Conservation (phyloP, 768 basidiomycete species). For the Dacryopinax spathularia region DNA sequence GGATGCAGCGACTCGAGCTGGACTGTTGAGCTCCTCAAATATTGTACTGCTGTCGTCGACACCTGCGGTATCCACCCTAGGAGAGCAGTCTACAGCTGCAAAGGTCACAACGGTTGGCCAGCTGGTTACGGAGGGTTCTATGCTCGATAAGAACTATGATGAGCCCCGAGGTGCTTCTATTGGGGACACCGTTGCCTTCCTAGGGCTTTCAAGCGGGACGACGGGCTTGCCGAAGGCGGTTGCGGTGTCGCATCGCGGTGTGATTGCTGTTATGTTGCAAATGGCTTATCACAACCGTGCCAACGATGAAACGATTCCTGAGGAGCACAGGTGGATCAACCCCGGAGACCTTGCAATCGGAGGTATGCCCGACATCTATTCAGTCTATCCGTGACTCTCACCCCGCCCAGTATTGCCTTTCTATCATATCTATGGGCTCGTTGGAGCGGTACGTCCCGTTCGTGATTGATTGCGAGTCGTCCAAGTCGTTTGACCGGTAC, state of each 20-base stretch:
- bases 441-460: constrained; percentile 35
- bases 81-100: too few species aligned
- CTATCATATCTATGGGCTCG: constrained; percentile 55
- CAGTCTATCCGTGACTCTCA: background rate
- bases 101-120: too few species aligned
- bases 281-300: background rate
- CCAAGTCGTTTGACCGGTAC: too few species aligned
- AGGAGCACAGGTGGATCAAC: background rate
- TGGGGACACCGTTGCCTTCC: constrained; percentile 48
- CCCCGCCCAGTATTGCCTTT: constrained; percentile 38
- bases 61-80: too few species aligned
- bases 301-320: background rate
- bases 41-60: too few species aligned
- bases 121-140: too few species aligned
- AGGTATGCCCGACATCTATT: background rate
- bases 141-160: background rate
- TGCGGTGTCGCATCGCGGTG: background rate
- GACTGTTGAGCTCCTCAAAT: too few species aligned
- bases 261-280: background rate
- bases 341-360: background rate
- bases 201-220: constrained; percentile 66
- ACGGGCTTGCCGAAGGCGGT: constrained; percentile 54
- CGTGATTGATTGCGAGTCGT: too few species aligned
- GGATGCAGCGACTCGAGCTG: too few species aligned
- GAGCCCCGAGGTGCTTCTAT: constrained; percentile 21